phyloP scores from a whole-genome alignment of 163 green algal species.

The Picocystis sp. region DNA sequence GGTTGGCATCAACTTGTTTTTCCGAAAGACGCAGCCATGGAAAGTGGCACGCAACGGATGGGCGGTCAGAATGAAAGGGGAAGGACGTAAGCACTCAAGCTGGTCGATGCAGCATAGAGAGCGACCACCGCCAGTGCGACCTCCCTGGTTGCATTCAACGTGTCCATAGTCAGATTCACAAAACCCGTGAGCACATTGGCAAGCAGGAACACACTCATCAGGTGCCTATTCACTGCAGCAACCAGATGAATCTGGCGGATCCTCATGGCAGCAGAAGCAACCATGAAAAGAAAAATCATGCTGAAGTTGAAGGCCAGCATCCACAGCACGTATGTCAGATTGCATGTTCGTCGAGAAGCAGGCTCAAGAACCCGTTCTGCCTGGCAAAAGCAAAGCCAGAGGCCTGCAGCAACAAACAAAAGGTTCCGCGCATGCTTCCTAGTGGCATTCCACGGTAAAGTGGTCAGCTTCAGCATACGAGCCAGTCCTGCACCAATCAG shows the following conservation, averaged over 20 bases:
- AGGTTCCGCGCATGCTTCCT: neutral
- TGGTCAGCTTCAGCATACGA: neutral
- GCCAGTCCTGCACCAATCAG: constrained; percentile 30
- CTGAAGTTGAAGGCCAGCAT: constrained; percentile 24
- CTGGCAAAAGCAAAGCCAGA: constrained; percentile 4
- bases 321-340: constrained; percentile 60
- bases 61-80: no score
- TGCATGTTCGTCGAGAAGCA: constrained; percentile 41
- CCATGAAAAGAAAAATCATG: neutral
- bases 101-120: no score
- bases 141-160: neutral
- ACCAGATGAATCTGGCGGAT: no score
- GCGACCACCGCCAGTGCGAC: no score
- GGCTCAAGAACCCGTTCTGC: constrained; percentile 13
- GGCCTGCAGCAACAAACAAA: neutral
- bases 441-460: neutral
- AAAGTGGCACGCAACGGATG: no score
- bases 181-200: constrained; percentile 9
- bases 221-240: no score
- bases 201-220: neutral
- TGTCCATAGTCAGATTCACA: constrained; percentile 10
- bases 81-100: no score
- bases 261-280: no score
- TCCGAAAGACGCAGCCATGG: no score
- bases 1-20: no score